Conservation (phyloP, 805 yeast genomes). For the Candida piceae region DNA sequence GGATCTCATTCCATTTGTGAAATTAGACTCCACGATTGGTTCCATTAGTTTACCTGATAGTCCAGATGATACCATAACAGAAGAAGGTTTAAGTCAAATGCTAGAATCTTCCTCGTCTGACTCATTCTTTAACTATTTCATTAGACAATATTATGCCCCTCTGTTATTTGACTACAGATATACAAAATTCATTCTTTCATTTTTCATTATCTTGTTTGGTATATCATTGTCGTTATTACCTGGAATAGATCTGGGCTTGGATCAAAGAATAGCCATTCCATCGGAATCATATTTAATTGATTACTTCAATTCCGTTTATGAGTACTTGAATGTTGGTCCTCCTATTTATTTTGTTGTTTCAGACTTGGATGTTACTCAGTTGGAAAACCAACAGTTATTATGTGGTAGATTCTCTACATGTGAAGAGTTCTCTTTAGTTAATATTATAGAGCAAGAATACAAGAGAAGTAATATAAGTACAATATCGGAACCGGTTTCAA, state of each 20-base stretch:
- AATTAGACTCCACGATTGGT: conserved; percentile 11
- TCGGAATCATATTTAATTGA: conserved; percentile 72
- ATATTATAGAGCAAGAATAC: conserved; percentile 80
- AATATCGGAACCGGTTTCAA: conserved; percentile 76
- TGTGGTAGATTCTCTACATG: conserved; percentile 91
- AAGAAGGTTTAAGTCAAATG: conserved; percentile 20
- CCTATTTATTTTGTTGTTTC: conserved; percentile 85
- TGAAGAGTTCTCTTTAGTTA: conserved; percentile 69
- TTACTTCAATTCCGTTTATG: conserved; percentile 73
- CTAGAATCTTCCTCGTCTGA: conserved; percentile 18
- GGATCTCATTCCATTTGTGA: conserved; percentile 59
- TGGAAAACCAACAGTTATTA: conserved; percentile 61
- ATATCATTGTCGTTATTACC: conserved; percentile 69
- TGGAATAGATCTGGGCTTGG: conserved; percentile 68
- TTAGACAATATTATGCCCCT: conserved; percentile 54
- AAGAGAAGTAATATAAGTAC: conserved; percentile 60
- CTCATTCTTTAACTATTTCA: conserved; percentile 33
- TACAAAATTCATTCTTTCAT: conserved; percentile 42
- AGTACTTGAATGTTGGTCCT: conserved; percentile 80
- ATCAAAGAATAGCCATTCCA: conserved; percentile 87
- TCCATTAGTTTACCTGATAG: conserved; percentile 12
- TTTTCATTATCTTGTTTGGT: conserved; percentile 62
- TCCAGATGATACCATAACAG: conserved; percentile 8
- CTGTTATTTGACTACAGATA: conserved; percentile 44
- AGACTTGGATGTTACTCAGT: conserved; percentile 55